Conservation (phyloP, 2,329 filamentous ascomycete genomes). For the Proliferodiscus dingleyae region DNA sequence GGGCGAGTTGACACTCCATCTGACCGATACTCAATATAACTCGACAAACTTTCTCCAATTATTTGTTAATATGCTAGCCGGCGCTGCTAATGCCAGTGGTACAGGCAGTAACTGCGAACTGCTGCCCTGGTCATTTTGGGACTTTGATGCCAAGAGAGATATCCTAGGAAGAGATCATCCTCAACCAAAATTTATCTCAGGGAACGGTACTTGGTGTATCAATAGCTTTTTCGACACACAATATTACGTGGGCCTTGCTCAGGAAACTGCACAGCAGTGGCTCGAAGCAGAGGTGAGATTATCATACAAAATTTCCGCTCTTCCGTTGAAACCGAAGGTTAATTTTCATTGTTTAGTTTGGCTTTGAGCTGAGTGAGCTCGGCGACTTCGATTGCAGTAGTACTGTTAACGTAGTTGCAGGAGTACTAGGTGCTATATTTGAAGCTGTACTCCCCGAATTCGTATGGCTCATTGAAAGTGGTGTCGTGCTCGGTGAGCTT, state of each 20-base stretch:
- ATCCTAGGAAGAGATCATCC: background rate
- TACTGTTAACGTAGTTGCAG: background rate
- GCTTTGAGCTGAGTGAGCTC: background rate
- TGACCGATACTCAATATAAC: conserved; percentile 2
- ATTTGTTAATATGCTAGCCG: conserved; percentile 1
- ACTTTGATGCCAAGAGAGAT: background rate
- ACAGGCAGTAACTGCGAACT: background rate
- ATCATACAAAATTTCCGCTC: background rate
- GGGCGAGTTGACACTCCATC: background rate
- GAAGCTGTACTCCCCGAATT: background rate
- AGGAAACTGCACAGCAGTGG: background rate
- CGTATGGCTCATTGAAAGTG: background rate
- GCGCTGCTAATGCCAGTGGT: background rate
- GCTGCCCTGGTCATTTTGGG: background rate
- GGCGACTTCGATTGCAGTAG: background rate
- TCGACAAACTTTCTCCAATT: background rate
- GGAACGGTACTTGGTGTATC: background rate
- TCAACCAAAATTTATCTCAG: background rate
- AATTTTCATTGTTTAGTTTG: background rate
- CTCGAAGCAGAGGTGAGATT: background rate
- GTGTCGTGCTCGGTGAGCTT: background rate
- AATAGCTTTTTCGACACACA: background rate
- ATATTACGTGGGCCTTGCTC: background rate
- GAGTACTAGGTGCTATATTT: background rate
- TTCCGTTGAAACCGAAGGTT: background rate